Evolutionary conservation across 202 grass and related monocot genomes (phyloP), one percentile per base, ranked within the genome.

Genomic region (Setaria viridis): DNA sequence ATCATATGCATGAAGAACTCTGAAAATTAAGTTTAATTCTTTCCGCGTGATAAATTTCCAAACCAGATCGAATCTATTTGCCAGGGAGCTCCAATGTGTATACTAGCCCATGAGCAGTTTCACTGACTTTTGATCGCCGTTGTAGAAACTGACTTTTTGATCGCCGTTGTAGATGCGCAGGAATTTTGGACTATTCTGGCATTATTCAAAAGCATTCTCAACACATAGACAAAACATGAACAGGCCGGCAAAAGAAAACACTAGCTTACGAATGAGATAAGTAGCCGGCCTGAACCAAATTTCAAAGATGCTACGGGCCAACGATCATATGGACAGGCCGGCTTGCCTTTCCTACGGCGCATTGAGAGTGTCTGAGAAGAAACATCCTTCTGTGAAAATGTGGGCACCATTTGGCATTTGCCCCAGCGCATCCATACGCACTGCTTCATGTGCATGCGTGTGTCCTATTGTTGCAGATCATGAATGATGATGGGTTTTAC

Each of bases 331-430:
- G 72, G 7, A 78, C 32, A 88, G 29, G n/a, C 10, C 8, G 19
- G 15, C 56, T 63, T 78, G 73, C 73, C 56, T 62, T 84, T 88
- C 80, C 80, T 65, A 39, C 7, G 46, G 54, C 34, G 14, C 72
- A 89, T 71, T 55, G 45, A 77, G 45, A 77, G 62, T 56, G 72
- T 34, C 37, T 58, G 78, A 41, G 39, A 45, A 68, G 67, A 78
- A 83, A 49, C 50, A 90, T 43, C 71, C 41, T 3, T 43, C 17
- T 83, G 41, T 90, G 59, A 83, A 86, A 79, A 74, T 87, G 80
- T 62, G 80, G 54, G 73, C 84, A 64, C 15, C 67, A 45, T 83
- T 83, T 90, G 42, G 55, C 88, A 33, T 86, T 83, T 90, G 50
- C 69, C 74, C 42, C 37, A 55, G 80, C 65, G 51, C 88, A 86